phyloP scores from a whole-genome alignment of 495 filamentous ascomycete genomes.

The Talaromyces nanjingensis region DNA sequence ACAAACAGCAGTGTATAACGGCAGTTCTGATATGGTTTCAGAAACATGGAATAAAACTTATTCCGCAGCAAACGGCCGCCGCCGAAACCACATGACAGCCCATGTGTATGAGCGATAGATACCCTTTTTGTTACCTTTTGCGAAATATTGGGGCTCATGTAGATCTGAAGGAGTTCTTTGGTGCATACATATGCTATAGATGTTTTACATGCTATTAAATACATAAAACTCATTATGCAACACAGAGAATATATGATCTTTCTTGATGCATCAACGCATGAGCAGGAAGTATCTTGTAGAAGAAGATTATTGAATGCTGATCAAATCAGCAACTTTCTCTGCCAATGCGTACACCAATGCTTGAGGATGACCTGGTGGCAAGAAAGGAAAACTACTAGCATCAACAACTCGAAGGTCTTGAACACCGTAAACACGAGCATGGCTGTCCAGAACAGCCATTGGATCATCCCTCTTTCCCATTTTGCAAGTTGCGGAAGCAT shows the following conservation, averaged over 20 bases:
- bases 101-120: too few species aligned
- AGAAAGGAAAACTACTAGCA: slow-evolving; percentile 48
- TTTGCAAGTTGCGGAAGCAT: slow-evolving; percentile 41
- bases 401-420: slow-evolving; percentile 46
- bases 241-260: too few species aligned
- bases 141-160: too few species aligned
- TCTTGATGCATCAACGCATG: too few species aligned
- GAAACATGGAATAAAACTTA: not conserved
- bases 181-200: too few species aligned
- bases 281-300: not conserved
- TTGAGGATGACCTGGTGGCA: slow-evolving; percentile 50
- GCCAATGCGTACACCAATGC: slow-evolving; percentile 53
- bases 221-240: too few species aligned
- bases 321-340: slow-evolving; percentile 47
- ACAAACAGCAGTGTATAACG: not conserved
- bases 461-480: slow-evolving; percentile 38
- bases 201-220: too few species aligned
- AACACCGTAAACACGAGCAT: slow-evolving; percentile 36
- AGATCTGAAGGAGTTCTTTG: too few species aligned
- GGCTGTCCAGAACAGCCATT: slow-evolving; percentile 44
- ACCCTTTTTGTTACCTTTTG: too few species aligned
- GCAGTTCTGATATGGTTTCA: not conserved
- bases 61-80: not conserved
- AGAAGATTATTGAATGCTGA: slow-evolving; percentile 18
- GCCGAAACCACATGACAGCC: not conserved